Evolutionary conservation across 2,329 filamentous ascomycete species (phyloP).

Genomic region (Aspergillus sp.): DNA sequence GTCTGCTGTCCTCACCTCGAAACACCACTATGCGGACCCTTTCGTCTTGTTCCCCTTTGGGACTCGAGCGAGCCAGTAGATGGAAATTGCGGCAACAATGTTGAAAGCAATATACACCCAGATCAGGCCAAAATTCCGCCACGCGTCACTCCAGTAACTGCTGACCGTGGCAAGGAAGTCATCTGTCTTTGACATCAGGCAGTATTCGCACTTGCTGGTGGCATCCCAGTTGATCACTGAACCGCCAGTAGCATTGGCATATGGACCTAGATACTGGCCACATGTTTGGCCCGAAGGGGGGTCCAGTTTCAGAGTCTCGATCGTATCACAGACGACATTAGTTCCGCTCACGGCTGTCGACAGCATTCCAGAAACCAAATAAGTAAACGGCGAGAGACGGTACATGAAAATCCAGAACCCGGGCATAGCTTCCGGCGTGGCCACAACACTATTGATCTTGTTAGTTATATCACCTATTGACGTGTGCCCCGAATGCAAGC

Average conservation of each 20-base stretch:
- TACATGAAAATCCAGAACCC: constrained; percentile 4
- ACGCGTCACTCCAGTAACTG: constrained; percentile 3
- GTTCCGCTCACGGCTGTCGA: constrained; percentile 1
- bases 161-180: neutral
- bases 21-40: neutral
- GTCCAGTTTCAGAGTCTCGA: neutral
- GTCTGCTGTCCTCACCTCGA: neutral
- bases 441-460: neutral
- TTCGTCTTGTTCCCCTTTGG: constrained; percentile 2
- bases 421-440: constrained; percentile 2
- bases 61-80: constrained; percentile 1
- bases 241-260: neutral
- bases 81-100: neutral
- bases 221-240: neutral
- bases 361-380: constrained; percentile 1
- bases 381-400: neutral
- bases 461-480: neutral
- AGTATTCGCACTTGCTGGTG: neutral
- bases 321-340: neutral
- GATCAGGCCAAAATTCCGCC: constrained; percentile 1
- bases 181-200: neutral
- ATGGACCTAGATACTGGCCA: neutral
- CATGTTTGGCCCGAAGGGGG: neutral
- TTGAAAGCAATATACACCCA: constrained; percentile 3
- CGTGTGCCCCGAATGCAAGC: neutral